Evolutionary conservation across 2,329 filamentous ascomycete species (phyloP).

Genomic region (Cladosporium colombiae): DNA sequence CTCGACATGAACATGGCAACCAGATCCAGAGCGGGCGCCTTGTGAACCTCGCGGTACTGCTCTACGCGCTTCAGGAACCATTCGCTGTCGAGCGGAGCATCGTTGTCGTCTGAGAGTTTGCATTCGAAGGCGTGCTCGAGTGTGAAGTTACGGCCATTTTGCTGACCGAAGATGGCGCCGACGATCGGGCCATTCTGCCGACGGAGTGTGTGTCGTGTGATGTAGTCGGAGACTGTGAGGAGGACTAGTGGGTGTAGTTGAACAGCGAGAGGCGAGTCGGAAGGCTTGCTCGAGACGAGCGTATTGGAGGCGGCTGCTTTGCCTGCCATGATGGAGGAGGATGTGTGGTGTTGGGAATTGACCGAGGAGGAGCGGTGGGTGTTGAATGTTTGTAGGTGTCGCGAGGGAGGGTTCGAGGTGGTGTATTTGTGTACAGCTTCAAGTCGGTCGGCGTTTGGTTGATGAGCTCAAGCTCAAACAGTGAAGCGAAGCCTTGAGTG

Average conservation of each 20-base stretch:
- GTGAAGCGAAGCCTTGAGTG: background rate
- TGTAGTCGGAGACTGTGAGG: constrained; percentile 94
- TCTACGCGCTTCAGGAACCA: constrained; percentile 81
- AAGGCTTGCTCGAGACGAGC: constrained; percentile 49
- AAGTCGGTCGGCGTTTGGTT: constrained; percentile 6
- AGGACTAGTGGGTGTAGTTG: constrained; percentile 91
- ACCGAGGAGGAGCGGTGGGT: background rate
- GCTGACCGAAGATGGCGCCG: constrained; percentile 86
- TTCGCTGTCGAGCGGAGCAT: constrained; percentile 62
- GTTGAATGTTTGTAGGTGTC: background rate
- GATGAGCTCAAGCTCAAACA: background rate
- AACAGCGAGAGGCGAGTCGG: constrained; percentile 74
- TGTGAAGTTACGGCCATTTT: constrained; percentile 85
- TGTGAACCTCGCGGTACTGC: constrained; percentile 89
- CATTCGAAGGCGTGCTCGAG: constrained; percentile 93
- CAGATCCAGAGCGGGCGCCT: constrained; percentile 72
- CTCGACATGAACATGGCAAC: constrained; percentile 70
- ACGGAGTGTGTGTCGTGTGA: constrained; percentile 84
- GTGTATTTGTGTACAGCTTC: background rate
- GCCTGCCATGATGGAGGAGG: constrained; percentile 38
- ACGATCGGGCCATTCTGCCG: constrained; percentile 73
- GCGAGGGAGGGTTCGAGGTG: background rate
- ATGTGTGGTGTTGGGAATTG: background rate
- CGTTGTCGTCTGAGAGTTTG: constrained; percentile 52
- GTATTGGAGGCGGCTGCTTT: constrained; percentile 39